phyloP scores from a whole-genome alignment of 768 basidiomycete species.

The Candolleomyces aberdarensis region DNA sequence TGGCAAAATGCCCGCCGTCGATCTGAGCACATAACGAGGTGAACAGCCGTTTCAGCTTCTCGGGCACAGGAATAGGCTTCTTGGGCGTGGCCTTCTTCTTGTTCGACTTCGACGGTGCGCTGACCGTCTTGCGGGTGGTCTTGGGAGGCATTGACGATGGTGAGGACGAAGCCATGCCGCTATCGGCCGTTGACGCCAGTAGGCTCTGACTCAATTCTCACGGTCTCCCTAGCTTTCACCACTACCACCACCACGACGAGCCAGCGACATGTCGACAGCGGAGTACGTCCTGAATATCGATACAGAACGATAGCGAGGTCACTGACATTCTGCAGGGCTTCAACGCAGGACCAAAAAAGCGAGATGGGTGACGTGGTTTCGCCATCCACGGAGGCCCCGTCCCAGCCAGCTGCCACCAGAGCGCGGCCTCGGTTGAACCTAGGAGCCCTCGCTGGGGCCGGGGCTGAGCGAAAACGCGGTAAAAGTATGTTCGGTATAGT shows the following conservation, averaged over 20 bases:
- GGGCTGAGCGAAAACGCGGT: constrained; percentile 74
- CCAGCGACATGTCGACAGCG: constrained; percentile 45
- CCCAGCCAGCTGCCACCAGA: constrained; percentile 49
- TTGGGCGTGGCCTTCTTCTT: constrained; percentile 26
- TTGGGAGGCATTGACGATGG: constrained; percentile 8
- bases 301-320: constrained; percentile 6
- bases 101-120: constrained; percentile 13
- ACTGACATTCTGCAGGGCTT: neutral
- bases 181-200: neutral
- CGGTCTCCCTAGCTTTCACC: constrained; percentile 19
- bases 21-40: constrained; percentile 83
- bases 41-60: constrained; percentile 58
- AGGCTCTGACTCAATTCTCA: constrained; percentile 26
- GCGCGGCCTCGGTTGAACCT: constrained; percentile 77
- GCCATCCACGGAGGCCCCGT: constrained; percentile 28
- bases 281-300: constrained; percentile 36
- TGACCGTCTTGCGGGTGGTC: constrained; percentile 8
- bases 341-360: constrained; percentile 26
- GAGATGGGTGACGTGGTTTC: constrained; percentile 25
- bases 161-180: neutral
- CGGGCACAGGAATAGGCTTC: constrained; percentile 28
- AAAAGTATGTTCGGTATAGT: constrained; percentile 87
- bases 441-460: constrained; percentile 34
- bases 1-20: constrained; percentile 82
- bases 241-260: constrained; percentile 19